A percentile compares a stretch with the other conserved stretches of the same genome.
phyloP scores from a whole-genome alignment of 495 filamentous ascomycete species.

The Daldinia decipiens region DNA sequence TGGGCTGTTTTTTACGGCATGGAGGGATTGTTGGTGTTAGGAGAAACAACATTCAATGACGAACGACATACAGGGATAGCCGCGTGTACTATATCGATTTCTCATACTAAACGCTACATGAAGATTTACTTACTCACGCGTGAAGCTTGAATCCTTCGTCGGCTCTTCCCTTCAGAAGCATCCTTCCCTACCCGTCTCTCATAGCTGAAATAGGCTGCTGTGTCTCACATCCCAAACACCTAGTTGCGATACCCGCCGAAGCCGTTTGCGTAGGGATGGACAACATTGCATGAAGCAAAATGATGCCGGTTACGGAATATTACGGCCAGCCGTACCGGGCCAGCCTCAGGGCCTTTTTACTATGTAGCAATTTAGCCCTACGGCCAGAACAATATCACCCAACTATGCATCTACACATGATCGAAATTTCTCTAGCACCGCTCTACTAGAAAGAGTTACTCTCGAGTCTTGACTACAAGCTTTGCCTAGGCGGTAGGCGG shows the following conservation, averaged over 20 bases:
- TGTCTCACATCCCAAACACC: background rate
- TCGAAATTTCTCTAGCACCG: background rate
- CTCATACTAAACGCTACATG: background rate
- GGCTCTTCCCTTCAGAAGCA: background rate
- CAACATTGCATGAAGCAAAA: constrained; percentile 12
- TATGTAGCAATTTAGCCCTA: background rate
- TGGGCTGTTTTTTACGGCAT: constrained; percentile 1
- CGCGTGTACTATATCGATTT: background rate
- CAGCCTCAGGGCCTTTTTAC: background rate
- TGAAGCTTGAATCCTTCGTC: background rate
- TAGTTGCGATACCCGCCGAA: background rate
- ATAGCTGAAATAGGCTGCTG: background rate
- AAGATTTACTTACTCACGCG: background rate
- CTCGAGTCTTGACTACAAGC: background rate
- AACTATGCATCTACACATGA: background rate
- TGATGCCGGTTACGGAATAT: background rate
- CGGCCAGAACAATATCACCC: background rate
- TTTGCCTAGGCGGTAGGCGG: background rate
- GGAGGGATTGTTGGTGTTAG: background rate
- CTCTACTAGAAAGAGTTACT: background rate
- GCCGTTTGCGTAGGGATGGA: constrained; percentile 8
- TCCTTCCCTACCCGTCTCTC: background rate
- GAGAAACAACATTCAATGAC: background rate
- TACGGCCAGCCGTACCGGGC: constrained; percentile 17
- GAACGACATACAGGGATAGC: background rate